phyloP scores from a whole-genome alignment of 495 filamentous ascomycete species.

The Endocarpon pusillum region DNA sequence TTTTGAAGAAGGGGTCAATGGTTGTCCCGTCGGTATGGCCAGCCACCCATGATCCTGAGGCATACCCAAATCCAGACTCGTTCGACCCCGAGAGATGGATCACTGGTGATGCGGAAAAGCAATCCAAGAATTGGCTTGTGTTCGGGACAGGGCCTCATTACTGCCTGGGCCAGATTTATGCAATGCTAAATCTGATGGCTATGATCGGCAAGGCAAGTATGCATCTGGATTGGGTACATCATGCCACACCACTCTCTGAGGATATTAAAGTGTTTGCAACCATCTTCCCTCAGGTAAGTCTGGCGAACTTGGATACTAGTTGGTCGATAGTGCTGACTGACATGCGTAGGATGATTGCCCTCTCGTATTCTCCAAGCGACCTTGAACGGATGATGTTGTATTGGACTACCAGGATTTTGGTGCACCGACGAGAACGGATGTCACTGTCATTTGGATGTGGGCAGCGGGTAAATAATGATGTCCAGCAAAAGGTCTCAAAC shows the following conservation, averaged over 20 bases:
- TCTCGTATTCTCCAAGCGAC: conserved; percentile 37
- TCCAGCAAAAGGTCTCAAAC: too few relatives aligned
- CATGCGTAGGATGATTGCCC: conserved; percentile 36
- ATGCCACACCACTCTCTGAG: conserved; percentile 62
- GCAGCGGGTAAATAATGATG: too few relatives aligned
- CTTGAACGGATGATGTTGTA: conserved; percentile 5
- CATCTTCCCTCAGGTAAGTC: conserved; percentile 83
- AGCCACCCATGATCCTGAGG: conserved; percentile 82
- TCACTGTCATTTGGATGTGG: too few relatives aligned
- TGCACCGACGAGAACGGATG: too few relatives aligned
- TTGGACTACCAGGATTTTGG: too few relatives aligned
- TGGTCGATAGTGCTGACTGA: conserved; percentile 3
- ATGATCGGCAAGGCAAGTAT: conserved; percentile 93
- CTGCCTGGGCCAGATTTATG: conserved; percentile 89
- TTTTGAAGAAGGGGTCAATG: conserved; percentile 87
- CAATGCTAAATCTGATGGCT: conserved; percentile 71
- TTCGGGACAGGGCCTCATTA: conserved; percentile 96
- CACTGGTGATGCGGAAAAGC: conserved; percentile 75
- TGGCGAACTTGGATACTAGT: conserved; percentile 5
- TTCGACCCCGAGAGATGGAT: conserved; percentile 88
- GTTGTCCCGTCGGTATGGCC: conserved; percentile 81
- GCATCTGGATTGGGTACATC: conserved; percentile 79
- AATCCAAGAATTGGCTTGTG: conserved; percentile 91
- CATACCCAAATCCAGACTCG: conserved; percentile 73
- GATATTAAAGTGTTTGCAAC: conserved; percentile 97